phyloP scores from a whole-genome alignment of 2,329 filamentous ascomycete genomes.

The Clarireedia monteithiana region DNA sequence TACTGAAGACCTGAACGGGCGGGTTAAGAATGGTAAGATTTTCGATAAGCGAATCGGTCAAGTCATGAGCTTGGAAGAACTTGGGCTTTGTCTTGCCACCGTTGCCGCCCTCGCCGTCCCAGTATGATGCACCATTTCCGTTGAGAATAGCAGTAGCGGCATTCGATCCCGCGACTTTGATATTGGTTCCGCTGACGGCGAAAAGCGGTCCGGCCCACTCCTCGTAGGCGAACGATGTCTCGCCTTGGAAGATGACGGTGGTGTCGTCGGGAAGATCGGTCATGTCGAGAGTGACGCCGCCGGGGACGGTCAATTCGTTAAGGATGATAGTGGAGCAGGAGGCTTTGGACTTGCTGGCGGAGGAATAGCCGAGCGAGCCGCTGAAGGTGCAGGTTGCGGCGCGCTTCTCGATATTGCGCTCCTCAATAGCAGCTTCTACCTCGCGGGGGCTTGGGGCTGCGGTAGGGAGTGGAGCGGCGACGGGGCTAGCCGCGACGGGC shows the following conservation, averaged over 20 bases:
- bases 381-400: slow-evolving; percentile 46
- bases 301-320: slow-evolving; percentile 46
- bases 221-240: slow-evolving; percentile 58
- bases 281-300: slow-evolving; percentile 51
- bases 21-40: slow-evolving; percentile 45
- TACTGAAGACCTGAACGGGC: slow-evolving; percentile 44
- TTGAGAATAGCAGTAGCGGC: slow-evolving; percentile 37
- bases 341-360: slow-evolving; percentile 40
- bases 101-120: slow-evolving; percentile 52
- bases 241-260: slow-evolving; percentile 51
- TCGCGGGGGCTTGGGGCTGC: background rate
- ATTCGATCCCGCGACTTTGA: slow-evolving; percentile 16
- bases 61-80: slow-evolving; percentile 48
- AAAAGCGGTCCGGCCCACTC: slow-evolving; percentile 60
- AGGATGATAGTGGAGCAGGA: slow-evolving; percentile 48
- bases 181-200: slow-evolving; percentile 25
- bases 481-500: background rate
- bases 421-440: background rate
- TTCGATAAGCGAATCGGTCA: slow-evolving; percentile 43
- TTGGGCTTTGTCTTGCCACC: slow-evolving; percentile 56
- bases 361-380: slow-evolving; percentile 31
- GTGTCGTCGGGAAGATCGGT: slow-evolving; percentile 45
- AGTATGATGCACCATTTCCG: slow-evolving; percentile 39
- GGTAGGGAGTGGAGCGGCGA: background rate
- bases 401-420: slow-evolving; percentile 7